Conservation (phyloP, 176 grass and related monocot genomes). For the Oryza punctata region DNA sequence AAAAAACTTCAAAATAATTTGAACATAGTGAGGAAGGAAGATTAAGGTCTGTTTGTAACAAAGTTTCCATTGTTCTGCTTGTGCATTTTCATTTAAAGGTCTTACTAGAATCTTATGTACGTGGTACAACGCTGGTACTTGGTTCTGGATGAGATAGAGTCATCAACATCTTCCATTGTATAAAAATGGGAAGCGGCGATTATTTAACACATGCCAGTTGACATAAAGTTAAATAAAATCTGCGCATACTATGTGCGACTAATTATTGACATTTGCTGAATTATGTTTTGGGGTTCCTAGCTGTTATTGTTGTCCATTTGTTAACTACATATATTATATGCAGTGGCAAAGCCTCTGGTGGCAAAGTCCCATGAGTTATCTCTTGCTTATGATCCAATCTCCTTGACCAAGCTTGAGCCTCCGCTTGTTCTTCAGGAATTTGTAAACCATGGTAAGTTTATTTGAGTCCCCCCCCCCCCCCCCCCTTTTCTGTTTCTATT, state of each 20-base stretch:
- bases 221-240: not conserved
- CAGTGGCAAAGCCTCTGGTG: conserved; percentile 94
- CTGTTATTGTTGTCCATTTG: not conserved
- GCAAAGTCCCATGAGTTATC: conserved; percentile 87
- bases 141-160: not conserved
- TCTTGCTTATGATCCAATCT: conserved; percentile 87
- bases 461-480: not conserved
- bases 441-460: conserved; percentile 82
- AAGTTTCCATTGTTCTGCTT: not conserved
- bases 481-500: conserved; percentile 8
- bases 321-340: conserved; percentile 37
- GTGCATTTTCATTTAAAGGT: not conserved
- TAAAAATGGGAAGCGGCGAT: not conserved
- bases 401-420: conserved; percentile 81
- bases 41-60: not conserved
- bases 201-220: not conserved
- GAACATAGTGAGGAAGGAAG: not conserved
- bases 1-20: not conserved
- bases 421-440: conserved; percentile 97
- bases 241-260: not conserved
- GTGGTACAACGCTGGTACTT: not conserved
- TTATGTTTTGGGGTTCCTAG: not conserved
- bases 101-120: not conserved
- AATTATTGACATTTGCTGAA: not conserved
- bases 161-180: not conserved